phyloP scores from a whole-genome alignment of 1,284 basidiomycete genomes.

The Golubevia pallescens region DNA sequence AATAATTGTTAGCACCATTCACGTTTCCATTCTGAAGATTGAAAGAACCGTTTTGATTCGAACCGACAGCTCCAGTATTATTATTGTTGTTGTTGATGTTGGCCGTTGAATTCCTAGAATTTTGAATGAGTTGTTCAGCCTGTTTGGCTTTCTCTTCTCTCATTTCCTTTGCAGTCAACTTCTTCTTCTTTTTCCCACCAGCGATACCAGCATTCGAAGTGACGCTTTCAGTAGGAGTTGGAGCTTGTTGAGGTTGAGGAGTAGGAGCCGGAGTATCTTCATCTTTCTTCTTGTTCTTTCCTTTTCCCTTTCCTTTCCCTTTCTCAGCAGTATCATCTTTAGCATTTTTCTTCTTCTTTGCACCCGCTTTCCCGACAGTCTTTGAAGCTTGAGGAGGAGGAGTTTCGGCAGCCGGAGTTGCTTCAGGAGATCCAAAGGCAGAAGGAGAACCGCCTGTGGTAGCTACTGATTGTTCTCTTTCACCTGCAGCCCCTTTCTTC shows the following conservation, averaged over 20 bases:
- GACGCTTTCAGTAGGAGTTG: background rate
- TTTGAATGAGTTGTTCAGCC: no score
- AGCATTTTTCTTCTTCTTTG: background rate
- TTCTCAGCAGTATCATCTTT: background rate
- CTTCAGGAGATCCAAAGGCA: background rate
- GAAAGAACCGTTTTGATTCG: background rate
- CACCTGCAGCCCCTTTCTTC: background rate
- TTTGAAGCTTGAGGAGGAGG: no score
- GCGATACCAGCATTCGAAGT: background rate
- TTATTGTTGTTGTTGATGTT: background rate
- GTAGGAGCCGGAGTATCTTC: no score
- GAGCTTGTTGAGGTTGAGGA: no score
- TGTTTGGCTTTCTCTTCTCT: background rate
- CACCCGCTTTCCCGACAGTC: background rate
- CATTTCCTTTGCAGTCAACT: slow-evolving; percentile 1
- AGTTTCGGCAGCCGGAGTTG: background rate
- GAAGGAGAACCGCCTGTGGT: no score
- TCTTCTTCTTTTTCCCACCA: background rate
- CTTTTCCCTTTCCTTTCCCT: background rate
- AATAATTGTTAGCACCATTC: background rate
- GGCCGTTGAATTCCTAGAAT: background rate
- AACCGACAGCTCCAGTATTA: no score
- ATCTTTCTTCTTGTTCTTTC: slow-evolving; percentile 2
- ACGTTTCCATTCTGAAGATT: background rate
- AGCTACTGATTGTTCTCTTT: no score